Conservation (phyloP, 2,329 filamentous ascomycete species). For the Microcera coccophila region DNA sequence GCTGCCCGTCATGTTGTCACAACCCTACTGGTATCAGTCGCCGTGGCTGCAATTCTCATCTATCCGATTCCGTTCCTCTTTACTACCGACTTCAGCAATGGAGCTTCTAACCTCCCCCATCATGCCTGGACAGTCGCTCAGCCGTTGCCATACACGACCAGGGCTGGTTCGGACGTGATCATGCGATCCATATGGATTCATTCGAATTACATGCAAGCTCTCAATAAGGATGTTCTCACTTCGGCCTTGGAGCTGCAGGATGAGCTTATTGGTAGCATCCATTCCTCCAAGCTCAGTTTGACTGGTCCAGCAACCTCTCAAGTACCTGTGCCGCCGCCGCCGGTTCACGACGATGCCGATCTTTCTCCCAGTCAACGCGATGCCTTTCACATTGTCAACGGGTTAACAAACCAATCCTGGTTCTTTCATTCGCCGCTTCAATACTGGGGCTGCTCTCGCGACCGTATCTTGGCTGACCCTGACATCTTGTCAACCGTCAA, state of each 20-base stretch:
- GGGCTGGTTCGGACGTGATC: conserved; percentile 63
- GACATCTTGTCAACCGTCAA: conserved; percentile 70
- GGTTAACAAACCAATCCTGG: conserved; percentile 61
- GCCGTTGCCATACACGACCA: conserved; percentile 51
- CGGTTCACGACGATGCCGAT: conserved; percentile 30
- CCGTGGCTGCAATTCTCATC: conserved; percentile 64
- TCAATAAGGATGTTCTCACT: conserved; percentile 61
- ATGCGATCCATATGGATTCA: conserved; percentile 82
- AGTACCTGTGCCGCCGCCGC: conserved; percentile 49
- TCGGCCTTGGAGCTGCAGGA: conserved; percentile 68
- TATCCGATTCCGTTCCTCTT: conserved; percentile 75
- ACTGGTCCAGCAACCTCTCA: too few relatives aligned
- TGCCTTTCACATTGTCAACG: conserved; percentile 56
- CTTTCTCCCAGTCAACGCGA: conserved; percentile 48
- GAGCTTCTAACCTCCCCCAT: conserved; percentile 67
- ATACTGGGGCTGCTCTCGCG: conserved; percentile 70
- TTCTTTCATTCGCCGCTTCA: conserved; percentile 79
- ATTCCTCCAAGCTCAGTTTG: too few relatives aligned
- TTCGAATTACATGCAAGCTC: conserved; percentile 73
- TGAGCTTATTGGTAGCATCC: conserved; percentile 60
- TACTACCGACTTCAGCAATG: conserved; percentile 66
- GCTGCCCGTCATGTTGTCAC: conserved; percentile 70
- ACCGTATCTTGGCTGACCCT: conserved; percentile 54
- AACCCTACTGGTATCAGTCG: conserved; percentile 70
- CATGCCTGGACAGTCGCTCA: conserved; percentile 78